These are phyloP conservation scores for Prunus persica DNA, from an alignment of 306 rosid genomes.

Conservation along the genomic window Prunus_persica_NCBIv2 NC_034009.1:27131501-27132000, in stretches of 20 bases:
- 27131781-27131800: slow-evolving; percentile 23
- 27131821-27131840: slow-evolving; percentile 47
- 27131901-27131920: slow-evolving; percentile 39
- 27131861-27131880: slow-evolving; percentile 46
- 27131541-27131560: slow-evolving; percentile 42
- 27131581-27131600: slow-evolving; percentile 43
- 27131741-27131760: slow-evolving; percentile 24
- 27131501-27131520: slow-evolving; percentile 44
- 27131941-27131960: slow-evolving; percentile 52
- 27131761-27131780: slow-evolving; percentile 23
- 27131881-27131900: slow-evolving; percentile 39
- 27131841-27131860: slow-evolving; percentile 57
- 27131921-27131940: slow-evolving; percentile 48
- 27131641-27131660: slow-evolving; percentile 42
- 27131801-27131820: slow-evolving; percentile 45
- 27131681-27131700: slow-evolving; percentile 49
- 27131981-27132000: slow-evolving; percentile 39
- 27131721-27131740: slow-evolving; percentile 54
- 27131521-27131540: slow-evolving; percentile 42
- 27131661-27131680: slow-evolving; percentile 48
- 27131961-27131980: slow-evolving; percentile 56
- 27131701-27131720: slow-evolving; percentile 40
- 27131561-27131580: slow-evolving; percentile 26
- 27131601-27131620: slow-evolving; percentile 49
- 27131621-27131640: slow-evolving; percentile 47